phyloP scores from a whole-genome alignment of 2,329 filamentous ascomycete species.

The Talaromyces sp. region DNA sequence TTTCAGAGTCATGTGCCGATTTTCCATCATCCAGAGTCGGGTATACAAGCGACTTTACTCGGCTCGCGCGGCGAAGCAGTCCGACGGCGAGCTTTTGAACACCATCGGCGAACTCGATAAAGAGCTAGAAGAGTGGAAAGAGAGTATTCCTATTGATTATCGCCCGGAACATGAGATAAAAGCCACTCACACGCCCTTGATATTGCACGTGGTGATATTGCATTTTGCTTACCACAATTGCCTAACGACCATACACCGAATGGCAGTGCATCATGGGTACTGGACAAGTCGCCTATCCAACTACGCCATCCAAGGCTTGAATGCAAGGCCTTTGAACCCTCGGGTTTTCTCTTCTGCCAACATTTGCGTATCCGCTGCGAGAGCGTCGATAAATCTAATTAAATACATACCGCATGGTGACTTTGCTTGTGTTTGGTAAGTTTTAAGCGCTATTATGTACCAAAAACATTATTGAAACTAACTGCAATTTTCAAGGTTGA shows the following conservation, averaged over 20 bases:
- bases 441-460: slow-evolving; percentile 13
- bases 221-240: slow-evolving; percentile 99
- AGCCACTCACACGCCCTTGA: slow-evolving; percentile 85
- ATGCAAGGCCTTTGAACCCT: slow-evolving; percentile 84
- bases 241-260: slow-evolving; percentile 93
- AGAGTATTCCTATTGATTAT: slow-evolving; percentile 90
- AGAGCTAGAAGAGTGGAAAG: slow-evolving; percentile 92
- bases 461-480: slow-evolving; percentile 7
- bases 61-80: slow-evolving; percentile 84
- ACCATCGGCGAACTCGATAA: slow-evolving; percentile 93
- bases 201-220: slow-evolving; percentile 87
- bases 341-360: slow-evolving; percentile 91
- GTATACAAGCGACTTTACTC: slow-evolving; percentile 94
- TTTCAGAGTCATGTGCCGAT: slow-evolving; percentile 87
- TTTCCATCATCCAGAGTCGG: slow-evolving; percentile 85
- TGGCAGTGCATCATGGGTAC: slow-evolving; percentile 96
- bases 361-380: slow-evolving; percentile 84
- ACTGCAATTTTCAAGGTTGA: slow-evolving; percentile 56
- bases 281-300: slow-evolving; percentile 95
- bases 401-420: slow-evolving; percentile 97
- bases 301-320: slow-evolving; percentile 90
- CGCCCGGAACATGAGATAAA: slow-evolving; percentile 97
- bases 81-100: slow-evolving; percentile 87
- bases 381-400: slow-evolving; percentile 87
- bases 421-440: slow-evolving; percentile 89